Evolutionary conservation across 106 monocot species (phyloP), one percentile per base, ranked within the genome.

Genomic region (Dactylorhiza incarnata): DNA sequence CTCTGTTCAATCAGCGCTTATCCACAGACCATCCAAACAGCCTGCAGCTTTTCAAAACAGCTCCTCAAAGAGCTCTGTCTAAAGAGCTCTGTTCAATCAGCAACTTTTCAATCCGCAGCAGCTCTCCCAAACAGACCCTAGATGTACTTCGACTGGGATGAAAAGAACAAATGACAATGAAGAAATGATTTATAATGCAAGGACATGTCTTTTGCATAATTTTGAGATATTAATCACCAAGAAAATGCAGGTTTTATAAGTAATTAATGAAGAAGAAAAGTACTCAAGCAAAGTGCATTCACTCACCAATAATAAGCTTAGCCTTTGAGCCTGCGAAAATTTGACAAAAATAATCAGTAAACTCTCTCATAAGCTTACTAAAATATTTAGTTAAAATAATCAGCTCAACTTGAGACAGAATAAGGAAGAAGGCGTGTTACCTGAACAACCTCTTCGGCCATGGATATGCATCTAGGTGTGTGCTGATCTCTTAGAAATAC

Each of bases 401-500:
- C n/a, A n/a, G 49, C 48, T 17, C 16, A 48, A 4, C 17, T 17
- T 49, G 49, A 72, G 19, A 48, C 49, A 49, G 22, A 9, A 23
- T 45, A 7, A 49, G 49, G 49, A 49, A 72, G 49, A 49, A 44
- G 49, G 23, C 3, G 48, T 17, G 25, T n/a, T 83, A 99, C 97
- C 99, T 94, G 99, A 68, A 99, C 91, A 44, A 99, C 78, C 82
- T 99, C 99, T 80, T 99, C 99, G 0, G 89, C 78, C 56, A 69
- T 71, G 6, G 91, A 84, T 54, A 99, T 94, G 26, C 99, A 94
- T 49, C 84, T 78, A 3, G 94, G 99, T 10, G 89, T 91, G 75
- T 84, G 74, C 49, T 89, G 87, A 73, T 99, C 99, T 29, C 99
- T 84, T 0, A 94, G 94, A 74, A 99, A 73, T 48, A 99, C 92